Base-by-base conservation (phyloP, 805 yeast genomes). In the Jamesozyma jinghongensis region DNA sequence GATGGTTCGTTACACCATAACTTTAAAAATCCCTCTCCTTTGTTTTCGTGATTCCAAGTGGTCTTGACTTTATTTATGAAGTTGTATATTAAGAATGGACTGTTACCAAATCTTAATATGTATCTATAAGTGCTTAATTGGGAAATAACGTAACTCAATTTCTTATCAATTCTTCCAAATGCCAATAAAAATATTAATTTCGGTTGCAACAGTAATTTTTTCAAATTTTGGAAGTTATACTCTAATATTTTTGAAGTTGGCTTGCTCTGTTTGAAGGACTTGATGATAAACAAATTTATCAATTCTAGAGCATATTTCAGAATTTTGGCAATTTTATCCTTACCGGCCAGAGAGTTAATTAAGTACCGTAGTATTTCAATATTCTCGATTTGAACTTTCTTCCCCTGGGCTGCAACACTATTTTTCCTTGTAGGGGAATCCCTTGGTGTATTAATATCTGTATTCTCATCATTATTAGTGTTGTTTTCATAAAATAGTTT, bases 301-400 rank as follows among this genome's bases (percentile, higher is more conserved):
- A 81, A 55, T 42, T 82, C 71, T 34, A 82, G 56, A 0, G 72
- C 56, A 52, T 81, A 81, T 50, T 77, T 81, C 22, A 77, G 63
- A 12, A 77, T 66, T 49, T 82, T 82, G 20, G 85, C 82, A 43
- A 79, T 43, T 52, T 80, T 79, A 51, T 82, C 92, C 53, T 81
- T 82, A 32, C 90, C 90, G 2, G 75, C 32, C 16, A 47, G 27
- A n/a, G 52, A 44, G 25, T 40, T 47, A 3, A 45, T 27, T n/a
- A 46, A 7, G 16, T 34, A 35, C 18, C 34, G 36, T 12, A 44
- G 22, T 34, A 42, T 28, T 36, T 40, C 36, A 31, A 38, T 25
- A 30, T 32, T 35, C 5, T 32, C 34, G 3, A 38, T 36, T 17
- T 27, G 17, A 3, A 33, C 29, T 19, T 20, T 36, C 19, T 17